Evolutionary conservation across 805 yeast genomes (phyloP).

Genomic region (Henningerozyma blattae): DNA sequence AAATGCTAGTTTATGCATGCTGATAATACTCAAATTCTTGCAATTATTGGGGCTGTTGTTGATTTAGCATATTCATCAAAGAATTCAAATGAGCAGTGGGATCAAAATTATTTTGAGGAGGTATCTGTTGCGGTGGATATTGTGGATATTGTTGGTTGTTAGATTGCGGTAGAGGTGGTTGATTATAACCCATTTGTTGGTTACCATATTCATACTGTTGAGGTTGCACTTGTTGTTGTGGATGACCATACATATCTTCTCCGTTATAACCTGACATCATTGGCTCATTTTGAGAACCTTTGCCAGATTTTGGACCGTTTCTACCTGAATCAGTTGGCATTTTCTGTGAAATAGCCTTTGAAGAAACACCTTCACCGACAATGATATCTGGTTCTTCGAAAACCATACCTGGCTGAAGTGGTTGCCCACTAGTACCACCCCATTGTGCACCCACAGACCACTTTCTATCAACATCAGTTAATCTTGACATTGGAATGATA

Average conservation of each 20-base stretch:
- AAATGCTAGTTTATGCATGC: too few species aligned
- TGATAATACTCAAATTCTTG: too few species aligned
- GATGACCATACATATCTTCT: constrained; percentile 11
- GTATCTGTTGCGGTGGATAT: constrained; percentile 14
- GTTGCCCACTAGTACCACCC: constrained; percentile 94
- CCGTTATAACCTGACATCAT: constrained; percentile 1
- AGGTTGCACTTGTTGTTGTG: constrained; percentile 10
- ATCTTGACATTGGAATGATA: constrained; percentile 71
- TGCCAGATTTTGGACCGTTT: constrained; percentile 65
- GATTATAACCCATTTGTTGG: constrained; percentile 4
- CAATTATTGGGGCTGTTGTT: constrained; percentile 17
- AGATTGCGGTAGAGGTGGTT: constrained; percentile 4
- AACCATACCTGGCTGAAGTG: constrained; percentile 64
- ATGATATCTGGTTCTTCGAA: constrained; percentile 98
- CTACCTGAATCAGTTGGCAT: constrained; percentile 86
- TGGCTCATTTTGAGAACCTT: constrained; percentile 2
- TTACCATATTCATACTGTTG: not conserved
- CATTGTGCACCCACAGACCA: constrained; percentile 89
- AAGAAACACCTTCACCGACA: constrained; percentile 86
- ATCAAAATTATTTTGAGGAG: constrained; percentile 16
- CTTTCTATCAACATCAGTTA: constrained; percentile 86
- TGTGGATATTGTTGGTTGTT: constrained; percentile 5
- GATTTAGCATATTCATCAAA: constrained; percentile 31
- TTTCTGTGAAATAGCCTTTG: constrained; percentile 81
- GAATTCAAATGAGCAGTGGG: constrained; percentile 31